Percentiles rank a stretch among this genome's conserved stretches.
Conservation (phyloP, 176 grass and related monocot genomes). For the Carex littledalei region DNA sequence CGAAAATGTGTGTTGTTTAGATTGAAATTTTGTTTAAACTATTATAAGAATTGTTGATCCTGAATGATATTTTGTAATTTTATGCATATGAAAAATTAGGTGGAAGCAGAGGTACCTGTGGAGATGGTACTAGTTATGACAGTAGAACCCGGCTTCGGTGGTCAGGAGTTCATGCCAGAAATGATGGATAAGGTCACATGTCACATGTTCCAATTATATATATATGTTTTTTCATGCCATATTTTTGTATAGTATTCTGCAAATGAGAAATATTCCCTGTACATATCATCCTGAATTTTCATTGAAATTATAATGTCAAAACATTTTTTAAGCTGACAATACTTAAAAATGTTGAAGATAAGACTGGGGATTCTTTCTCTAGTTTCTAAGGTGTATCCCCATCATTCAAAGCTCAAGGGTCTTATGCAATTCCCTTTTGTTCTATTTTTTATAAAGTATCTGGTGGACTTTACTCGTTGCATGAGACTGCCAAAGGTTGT, state of each 20-base stretch:
- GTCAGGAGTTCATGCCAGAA: conserved; percentile 96
- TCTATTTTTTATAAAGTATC: neutral
- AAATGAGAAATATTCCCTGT: neutral
- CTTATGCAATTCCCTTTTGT: neutral
- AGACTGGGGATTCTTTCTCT: neutral
- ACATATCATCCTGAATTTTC: neutral
- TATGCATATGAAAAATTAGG: conserved; percentile 31
- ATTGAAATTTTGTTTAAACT: neutral
- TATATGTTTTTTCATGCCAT: too few relatives aligned
- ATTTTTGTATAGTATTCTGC: conserved; percentile 10
- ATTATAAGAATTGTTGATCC: neutral
- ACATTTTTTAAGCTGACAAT: neutral
- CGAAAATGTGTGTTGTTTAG: neutral
- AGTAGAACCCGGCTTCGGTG: conserved; percentile 96
- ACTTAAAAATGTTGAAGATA: neutral
- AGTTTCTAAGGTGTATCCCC: neutral
- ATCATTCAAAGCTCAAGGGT: too few relatives aligned
- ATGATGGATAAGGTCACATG: conserved; percentile 89
- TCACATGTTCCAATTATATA: neutral
- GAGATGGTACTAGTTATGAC: conserved; percentile 98
- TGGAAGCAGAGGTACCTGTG: conserved; percentile 82
- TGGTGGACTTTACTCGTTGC: neutral
- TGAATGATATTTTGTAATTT: neutral
- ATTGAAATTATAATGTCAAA: neutral
- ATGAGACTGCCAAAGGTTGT: neutral